Evolutionary conservation across 164 flowering plant species (phyloP).

Genomic region (grape (Vitis vinifera)): ASM3070453v1 NC_081815.1:1359501-1360000

Average conservation of each 20-base stretch:
- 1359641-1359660: background rate
- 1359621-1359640: background rate
- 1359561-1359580: no score
- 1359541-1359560: background rate
- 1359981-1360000: no score
- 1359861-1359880: constrained; percentile 65
- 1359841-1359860: constrained; percentile 65
- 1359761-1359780: constrained; percentile 41
- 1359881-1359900: background rate
- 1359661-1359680: constrained; percentile 67
- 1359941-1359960: background rate
- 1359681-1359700: constrained; percentile 90
- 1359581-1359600: no score
- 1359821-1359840: constrained; percentile 80
- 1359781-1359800: constrained; percentile 44
- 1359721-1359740: constrained; percentile 90
- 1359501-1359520: background rate
- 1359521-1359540: background rate
- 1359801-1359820: constrained; percentile 84
- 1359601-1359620: no score
- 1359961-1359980: no score
- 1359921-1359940: background rate
- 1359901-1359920: background rate
- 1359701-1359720: constrained; percentile 88
- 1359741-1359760: constrained; percentile 83